Base-by-base conservation (phyloP, 2,329 filamentous ascomycete species). In the Epichloe aotearoae region DNA sequence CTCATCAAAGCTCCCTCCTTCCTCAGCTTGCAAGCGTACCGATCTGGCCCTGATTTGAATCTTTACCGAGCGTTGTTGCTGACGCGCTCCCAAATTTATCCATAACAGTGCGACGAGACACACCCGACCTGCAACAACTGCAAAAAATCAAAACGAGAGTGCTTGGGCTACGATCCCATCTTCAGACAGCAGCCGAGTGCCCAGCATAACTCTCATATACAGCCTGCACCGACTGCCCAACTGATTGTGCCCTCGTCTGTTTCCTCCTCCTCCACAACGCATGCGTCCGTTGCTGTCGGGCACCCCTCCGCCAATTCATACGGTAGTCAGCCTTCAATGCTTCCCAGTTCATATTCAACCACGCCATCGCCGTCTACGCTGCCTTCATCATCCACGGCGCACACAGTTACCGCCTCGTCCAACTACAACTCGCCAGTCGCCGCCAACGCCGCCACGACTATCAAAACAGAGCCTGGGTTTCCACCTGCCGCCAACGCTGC, bases 121-220 rank as follows among this genome's bases (percentile, higher is more conserved):
- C 89, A 95, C 68, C 93, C 93, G 20, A 83, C 84, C 53, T 98
- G 93, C 74, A 83, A 88, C 70, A 88, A 93, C 64, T 93, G 87
- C 71, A 83, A 84, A 84, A 93, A 93, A 67, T 89, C 85, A 58
- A 93, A 91, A 70, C 86, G 87, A 62, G 86, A 91, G 61, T 93
- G 87, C 63, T 66, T 89, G 46, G 87, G 87, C 50, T 93, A 93
- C 77, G 87, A 93, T 62, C 86, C 87, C 38, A 87, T 91, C 61
- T 93, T 91, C 72, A 87, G 88, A 68, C 79, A 79, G 57, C 79
- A 83, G 33, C 76, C 84, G 46, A 78, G 82, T 56, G 84, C 88
- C 55, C 86, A 91, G 64, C 79, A 84, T 19, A 80, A 82, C 12
- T 80, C 82, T 50, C 79, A 76, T 59, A 67, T 62, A 48, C 67